Evolutionary conservation across 2,329 filamentous ascomycete genomes (phyloP).

Genomic region (Ophiobolus disseminans): DNA sequence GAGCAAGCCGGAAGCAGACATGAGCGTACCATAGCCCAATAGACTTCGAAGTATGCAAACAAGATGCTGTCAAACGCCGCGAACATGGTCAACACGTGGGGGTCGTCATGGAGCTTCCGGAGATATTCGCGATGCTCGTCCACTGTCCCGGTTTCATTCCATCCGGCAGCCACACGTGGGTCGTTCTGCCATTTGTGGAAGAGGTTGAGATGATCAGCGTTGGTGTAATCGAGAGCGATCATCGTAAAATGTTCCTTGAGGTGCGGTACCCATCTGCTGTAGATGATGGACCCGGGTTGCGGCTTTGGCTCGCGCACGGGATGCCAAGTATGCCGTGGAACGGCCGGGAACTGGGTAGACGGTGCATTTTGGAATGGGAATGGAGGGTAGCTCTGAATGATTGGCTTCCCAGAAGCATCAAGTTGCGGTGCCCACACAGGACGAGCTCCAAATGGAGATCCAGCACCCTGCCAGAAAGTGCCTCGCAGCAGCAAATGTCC

Average conservation of each 20-base stretch:
- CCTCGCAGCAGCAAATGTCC: conserved; percentile 59
- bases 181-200: conserved; percentile 87
- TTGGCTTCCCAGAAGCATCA: conserved; percentile 44
- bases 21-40: conserved; percentile 70
- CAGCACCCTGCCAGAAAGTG: conserved; percentile 56
- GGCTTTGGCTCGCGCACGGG: conserved; percentile 77
- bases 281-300: conserved; percentile 71
- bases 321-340: conserved; percentile 68
- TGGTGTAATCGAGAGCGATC: conserved; percentile 72
- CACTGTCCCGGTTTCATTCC: conserved; percentile 79
- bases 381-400: conserved; percentile 51
- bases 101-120: conserved; percentile 70
- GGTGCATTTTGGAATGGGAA: conserved; percentile 55
- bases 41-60: conserved; percentile 82
- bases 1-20: background rate
- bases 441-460: conserved; percentile 51
- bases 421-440: conserved; percentile 50
- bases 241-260: conserved; percentile 79
- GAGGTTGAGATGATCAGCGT: conserved; percentile 69
- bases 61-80: conserved; percentile 73
- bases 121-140: conserved; percentile 78
- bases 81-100: conserved; percentile 73
- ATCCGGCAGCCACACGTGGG: conserved; percentile 78
- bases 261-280: conserved; percentile 80
- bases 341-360: conserved; percentile 56